Evolutionary conservation across 768 basidiomycete genomes (phyloP).

Genomic region (Hericium erinaceus): DNA sequence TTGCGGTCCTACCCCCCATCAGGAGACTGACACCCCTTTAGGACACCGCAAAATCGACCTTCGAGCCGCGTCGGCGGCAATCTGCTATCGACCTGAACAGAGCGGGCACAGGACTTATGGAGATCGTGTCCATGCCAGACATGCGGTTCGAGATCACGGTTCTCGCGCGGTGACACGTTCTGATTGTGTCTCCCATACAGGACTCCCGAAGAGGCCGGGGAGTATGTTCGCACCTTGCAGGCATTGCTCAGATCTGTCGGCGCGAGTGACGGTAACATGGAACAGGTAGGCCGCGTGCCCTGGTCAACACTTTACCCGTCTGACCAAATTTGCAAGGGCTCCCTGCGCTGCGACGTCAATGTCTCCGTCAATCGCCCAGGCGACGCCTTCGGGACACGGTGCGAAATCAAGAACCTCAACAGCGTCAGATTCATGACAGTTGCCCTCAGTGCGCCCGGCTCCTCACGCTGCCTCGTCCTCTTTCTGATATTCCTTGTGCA

Average conservation of each 20-base stretch:
- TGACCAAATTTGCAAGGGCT: slow-evolving; percentile 51
- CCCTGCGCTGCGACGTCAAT: slow-evolving; percentile 91
- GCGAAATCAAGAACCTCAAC: slow-evolving; percentile 96
- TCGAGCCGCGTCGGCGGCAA: slow-evolving; percentile 37
- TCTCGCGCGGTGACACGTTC: not conserved
- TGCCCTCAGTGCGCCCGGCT: slow-evolving; percentile 61
- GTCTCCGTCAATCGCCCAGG: slow-evolving; percentile 76
- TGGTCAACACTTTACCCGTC: slow-evolving; percentile 1
- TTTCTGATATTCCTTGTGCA: slow-evolving; percentile 21
- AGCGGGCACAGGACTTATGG: slow-evolving; percentile 84
- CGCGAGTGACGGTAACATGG: slow-evolving; percentile 95
- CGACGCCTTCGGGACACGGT: slow-evolving; percentile 64
- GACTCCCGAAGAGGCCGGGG: slow-evolving; percentile 83
- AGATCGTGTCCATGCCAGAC: slow-evolving; percentile 93
- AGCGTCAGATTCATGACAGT: slow-evolving; percentile 76
- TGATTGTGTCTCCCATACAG: slow-evolving; percentile 17
- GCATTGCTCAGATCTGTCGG: slow-evolving; percentile 73
- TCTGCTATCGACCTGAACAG: slow-evolving; percentile 82
- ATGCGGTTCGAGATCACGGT: slow-evolving; percentile 36
- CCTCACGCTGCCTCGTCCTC: not conserved
- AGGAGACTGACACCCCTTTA: slow-evolving; percentile 22
- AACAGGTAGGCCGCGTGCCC: slow-evolving; percentile 49
- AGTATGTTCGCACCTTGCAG: slow-evolving; percentile 80
- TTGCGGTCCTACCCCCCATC: not conserved
- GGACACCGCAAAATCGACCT: slow-evolving; percentile 88